Conservation (phyloP, 148 eudicot species). For the Talinum fruticosum region DNA sequence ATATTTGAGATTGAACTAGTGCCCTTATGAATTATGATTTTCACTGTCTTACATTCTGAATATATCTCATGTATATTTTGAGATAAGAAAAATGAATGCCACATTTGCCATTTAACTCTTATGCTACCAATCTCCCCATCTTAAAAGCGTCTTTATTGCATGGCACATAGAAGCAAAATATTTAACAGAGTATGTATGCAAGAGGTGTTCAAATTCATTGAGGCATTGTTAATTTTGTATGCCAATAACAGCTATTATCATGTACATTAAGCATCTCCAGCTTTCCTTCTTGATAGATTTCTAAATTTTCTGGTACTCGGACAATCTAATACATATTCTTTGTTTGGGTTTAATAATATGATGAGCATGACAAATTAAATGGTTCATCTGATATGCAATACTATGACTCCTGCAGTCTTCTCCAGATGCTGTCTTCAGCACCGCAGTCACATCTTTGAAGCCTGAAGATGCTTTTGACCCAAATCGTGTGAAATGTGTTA, state of each 20-base stretch:
- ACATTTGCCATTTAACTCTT: neutral
- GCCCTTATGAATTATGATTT: neutral
- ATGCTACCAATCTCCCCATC: neutral
- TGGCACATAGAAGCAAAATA: neutral
- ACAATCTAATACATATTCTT: neutral
- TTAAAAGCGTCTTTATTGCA: neutral
- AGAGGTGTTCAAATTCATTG: neutral
- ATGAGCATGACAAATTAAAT: neutral
- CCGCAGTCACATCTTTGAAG: slow-evolving; percentile 84
- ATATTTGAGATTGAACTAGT: neutral
- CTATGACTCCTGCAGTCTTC: slow-evolving; percentile 49
- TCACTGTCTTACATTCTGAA: neutral
- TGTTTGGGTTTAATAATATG: neutral
- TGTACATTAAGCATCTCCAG: neutral
- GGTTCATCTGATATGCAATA: neutral
- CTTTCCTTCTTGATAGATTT: neutral
- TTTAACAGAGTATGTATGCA: neutral
- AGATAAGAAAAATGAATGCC: neutral
- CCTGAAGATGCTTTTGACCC: slow-evolving; percentile 93
- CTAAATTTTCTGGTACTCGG: neutral
- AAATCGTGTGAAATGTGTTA: slow-evolving; percentile 90
- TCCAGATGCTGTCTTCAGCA: slow-evolving; percentile 96
- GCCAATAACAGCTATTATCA: neutral
- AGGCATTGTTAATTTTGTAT: neutral
- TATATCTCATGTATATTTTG: neutral